These are phyloP conservation scores for Pichia sp. DNA, from an alignment of 1,139 yeast species.

Conservation along the genomic window DNA sequence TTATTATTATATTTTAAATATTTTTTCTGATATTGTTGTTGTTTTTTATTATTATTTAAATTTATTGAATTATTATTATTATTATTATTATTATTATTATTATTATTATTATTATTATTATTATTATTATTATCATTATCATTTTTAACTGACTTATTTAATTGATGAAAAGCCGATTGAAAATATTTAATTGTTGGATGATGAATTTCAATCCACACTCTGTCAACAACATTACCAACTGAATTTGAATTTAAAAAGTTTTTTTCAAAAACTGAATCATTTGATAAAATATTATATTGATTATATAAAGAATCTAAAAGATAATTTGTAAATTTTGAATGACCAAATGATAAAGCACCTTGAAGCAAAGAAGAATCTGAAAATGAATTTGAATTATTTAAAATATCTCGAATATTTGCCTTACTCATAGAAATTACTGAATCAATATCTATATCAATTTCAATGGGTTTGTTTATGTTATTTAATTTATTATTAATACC, in stretches of 20 bases:
- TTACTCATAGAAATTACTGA: conserved; percentile 19
- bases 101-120: neutral
- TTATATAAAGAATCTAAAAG: conserved; percentile 32
- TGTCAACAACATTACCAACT: conserved; percentile 34
- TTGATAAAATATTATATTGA: conserved; percentile 2
- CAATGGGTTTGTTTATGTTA: neutral
- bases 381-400: conserved; percentile 16
- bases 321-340: conserved; percentile 38
- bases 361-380: conserved; percentile 40
- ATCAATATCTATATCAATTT: conserved; percentile 16
- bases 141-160: conserved; percentile 14
- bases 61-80: neutral
- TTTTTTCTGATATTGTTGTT: conserved; percentile 2
- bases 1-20: conserved; percentile 15
- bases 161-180: conserved; percentile 36
- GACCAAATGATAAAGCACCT: conserved; percentile 40
- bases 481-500: neutral
- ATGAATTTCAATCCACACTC: conserved; percentile 55
- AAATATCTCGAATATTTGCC: conserved; percentile 20
- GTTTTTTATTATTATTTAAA: neutral
- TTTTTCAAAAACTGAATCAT: conserved; percentile 4
- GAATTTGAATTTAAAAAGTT: conserved; percentile 1
- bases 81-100: too few species aligned
- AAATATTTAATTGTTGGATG: conserved; percentile 58
- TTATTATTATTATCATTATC: neutral